Evolutionary conservation across 345 rosid genomes (phyloP).

Genomic region (Aquilaria sinensis): DNA sequence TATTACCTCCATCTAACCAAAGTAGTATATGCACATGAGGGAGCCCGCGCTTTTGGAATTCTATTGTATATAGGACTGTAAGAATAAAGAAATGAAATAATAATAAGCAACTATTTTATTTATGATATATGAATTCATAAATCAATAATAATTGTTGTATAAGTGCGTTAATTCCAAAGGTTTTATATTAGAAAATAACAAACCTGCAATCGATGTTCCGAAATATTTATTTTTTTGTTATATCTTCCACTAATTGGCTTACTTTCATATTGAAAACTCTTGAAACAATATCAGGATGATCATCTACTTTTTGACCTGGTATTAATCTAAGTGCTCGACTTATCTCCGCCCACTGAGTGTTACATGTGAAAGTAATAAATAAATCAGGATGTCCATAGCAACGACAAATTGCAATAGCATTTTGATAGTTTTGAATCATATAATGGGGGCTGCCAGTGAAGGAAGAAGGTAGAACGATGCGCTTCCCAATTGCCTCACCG

Average conservation of each 20-base stretch:
- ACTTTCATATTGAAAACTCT: background rate
- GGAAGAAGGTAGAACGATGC: background rate
- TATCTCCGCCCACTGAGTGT: background rate
- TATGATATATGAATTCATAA: too few relatives aligned
- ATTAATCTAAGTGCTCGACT: background rate
- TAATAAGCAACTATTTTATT: too few relatives aligned
- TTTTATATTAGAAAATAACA: too few relatives aligned
- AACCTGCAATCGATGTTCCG: too few relatives aligned
- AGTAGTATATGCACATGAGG: background rate
- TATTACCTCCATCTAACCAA: background rate
- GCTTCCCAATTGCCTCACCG: background rate
- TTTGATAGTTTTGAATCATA: background rate
- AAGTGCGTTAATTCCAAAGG: too few relatives aligned
- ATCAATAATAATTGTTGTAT: too few relatives aligned
- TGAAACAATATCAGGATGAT: background rate
- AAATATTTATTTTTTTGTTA: background rate
- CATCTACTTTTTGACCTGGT: background rate
- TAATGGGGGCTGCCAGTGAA: background rate
- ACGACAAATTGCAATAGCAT: background rate
- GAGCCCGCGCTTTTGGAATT: slow-evolving; percentile 3
- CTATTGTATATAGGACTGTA: background rate
- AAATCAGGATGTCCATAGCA: background rate
- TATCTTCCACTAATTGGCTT: background rate
- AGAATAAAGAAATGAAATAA: too few relatives aligned
- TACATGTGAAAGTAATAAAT: background rate